phyloP scores from a whole-genome alignment of 2,329 filamentous ascomycete genomes.

The Alternaria atra region DNA sequence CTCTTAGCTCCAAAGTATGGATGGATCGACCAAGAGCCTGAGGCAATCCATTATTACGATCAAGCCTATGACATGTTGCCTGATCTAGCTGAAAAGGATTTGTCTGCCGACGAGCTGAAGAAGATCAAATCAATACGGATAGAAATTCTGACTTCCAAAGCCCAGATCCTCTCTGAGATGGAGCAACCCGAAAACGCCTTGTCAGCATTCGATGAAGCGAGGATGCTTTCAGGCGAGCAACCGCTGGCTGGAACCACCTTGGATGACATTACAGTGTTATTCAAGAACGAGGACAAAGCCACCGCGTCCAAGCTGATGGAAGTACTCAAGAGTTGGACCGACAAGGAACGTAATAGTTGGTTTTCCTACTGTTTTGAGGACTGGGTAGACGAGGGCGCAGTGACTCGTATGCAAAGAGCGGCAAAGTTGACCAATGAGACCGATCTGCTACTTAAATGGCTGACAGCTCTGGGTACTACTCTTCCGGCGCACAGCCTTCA shows the following conservation, averaged over 20 bases:
- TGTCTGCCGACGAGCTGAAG: neutral
- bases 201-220: neutral
- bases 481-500: neutral
- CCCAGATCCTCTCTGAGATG: neutral
- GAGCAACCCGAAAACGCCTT: neutral
- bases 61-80: slow-evolving; percentile 2
- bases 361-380: neutral
- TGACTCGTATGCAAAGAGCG: slow-evolving; percentile 3
- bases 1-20: neutral
- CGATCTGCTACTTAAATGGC: neutral
- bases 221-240: neutral
- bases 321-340: neutral
- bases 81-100: neutral
- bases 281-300: neutral
- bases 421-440: neutral
- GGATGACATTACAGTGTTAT: slow-evolving; percentile 2
- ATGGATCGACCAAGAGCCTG: neutral
- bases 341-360: neutral
- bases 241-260: neutral
- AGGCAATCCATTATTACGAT: neutral
- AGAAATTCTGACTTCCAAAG: neutral
- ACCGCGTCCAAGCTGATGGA: neutral
- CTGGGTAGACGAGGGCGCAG: neutral
- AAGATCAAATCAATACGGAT: neutral
- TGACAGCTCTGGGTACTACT: neutral